phyloP scores from a whole-genome alignment of 805 yeast species.

The Metschnikowia arizonensis region DNA sequence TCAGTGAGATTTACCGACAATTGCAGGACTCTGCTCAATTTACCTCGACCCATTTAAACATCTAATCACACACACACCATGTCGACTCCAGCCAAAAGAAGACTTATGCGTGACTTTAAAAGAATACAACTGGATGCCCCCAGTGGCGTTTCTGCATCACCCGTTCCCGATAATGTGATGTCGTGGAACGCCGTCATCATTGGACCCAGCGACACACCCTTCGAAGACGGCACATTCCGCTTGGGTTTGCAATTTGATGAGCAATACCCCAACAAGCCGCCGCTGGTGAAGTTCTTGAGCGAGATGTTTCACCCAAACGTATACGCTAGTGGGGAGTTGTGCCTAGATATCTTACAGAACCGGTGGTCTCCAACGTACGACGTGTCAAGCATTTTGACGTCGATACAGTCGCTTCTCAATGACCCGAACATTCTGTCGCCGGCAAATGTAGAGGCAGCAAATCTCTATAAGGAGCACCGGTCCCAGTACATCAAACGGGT shows the following conservation, averaged over 20 bases:
- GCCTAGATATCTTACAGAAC: slow-evolving; percentile 92
- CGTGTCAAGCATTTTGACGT: slow-evolving; percentile 90
- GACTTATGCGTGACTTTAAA: slow-evolving; percentile 97
- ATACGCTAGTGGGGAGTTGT: slow-evolving; percentile 90
- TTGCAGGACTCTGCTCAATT: background rate
- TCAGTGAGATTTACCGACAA: slow-evolving; percentile 1
- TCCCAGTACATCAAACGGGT: slow-evolving; percentile 89
- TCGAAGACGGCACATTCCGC: slow-evolving; percentile 95
- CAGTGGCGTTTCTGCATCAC: slow-evolving; percentile 96
- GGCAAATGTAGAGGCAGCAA: slow-evolving; percentile 97
- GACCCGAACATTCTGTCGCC: slow-evolving; percentile 97
- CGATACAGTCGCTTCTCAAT: slow-evolving; percentile 85
- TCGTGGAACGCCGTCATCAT: slow-evolving; percentile 97
- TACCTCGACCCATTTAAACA: background rate
- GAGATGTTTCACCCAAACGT: slow-evolving; percentile 99
- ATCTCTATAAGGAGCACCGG: slow-evolving; percentile 89
- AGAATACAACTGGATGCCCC: slow-evolving; percentile 98
- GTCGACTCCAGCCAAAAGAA: slow-evolving; percentile 99
- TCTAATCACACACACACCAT: slow-evolving; percentile 32
- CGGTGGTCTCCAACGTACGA: slow-evolving; percentile 99
- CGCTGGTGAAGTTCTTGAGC: slow-evolving; percentile 81
- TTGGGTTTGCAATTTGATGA: slow-evolving; percentile 86
- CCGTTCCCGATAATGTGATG: slow-evolving; percentile 95
- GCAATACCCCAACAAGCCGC: slow-evolving; percentile 97
- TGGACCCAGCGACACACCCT: slow-evolving; percentile 97